Base-by-base conservation (phyloP, 2,329 filamentous ascomycete species). In the Arthroderma sp. region DNA sequence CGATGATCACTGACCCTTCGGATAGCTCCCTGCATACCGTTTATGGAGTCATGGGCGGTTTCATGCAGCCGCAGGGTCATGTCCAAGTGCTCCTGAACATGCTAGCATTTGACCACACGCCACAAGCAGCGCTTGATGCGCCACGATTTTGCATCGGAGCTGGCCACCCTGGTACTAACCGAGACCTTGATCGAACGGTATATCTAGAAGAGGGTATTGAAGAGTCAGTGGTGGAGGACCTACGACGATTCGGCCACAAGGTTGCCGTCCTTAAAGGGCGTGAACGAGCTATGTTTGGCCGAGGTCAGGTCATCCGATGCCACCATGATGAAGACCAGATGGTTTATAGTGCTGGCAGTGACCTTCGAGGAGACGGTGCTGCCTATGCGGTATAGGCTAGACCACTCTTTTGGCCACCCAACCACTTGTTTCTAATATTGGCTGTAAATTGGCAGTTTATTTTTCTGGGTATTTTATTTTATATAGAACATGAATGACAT, bases 21-120 rank as follows among this genome's bases (percentile, higher is more conserved):
- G 86, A 93, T 54, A 77, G 77, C 28, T 80, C 75, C 40, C 66
- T 96, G 46, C 85, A 94, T 62, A 83, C 78, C 3, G 83, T 94
- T 0, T 95, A 89, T 56, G 91, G 91, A 43, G 89, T 96, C 48
- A 96, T 96, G 91, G 91, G 91, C 43, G 89, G 87, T 2, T 96
- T 93, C 66, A 96, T 96, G 84, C 91, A 98, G 66, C 91, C 91
- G 0, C 91, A 96, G 64, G 91, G 89, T 22, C 91, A 96, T 49
- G 81, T 96, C 0, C 91, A 96, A 64, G 87, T 94, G 0, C 67
- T 98, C 6, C 71, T 96, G 1, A 94, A 93, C 53, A 88, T 94
- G 75, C 66, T 94, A 0, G 77, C 87, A 0, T 94, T 88, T 54
- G 78, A 80, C 1, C 71, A 86, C 43, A 82, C 81, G 50, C 87